Evolutionary conservation across 129 eudicot species (phyloP), one percentile per base, ranked within the genome.

Genomic region (Kitagawia praeruptora): DNA sequence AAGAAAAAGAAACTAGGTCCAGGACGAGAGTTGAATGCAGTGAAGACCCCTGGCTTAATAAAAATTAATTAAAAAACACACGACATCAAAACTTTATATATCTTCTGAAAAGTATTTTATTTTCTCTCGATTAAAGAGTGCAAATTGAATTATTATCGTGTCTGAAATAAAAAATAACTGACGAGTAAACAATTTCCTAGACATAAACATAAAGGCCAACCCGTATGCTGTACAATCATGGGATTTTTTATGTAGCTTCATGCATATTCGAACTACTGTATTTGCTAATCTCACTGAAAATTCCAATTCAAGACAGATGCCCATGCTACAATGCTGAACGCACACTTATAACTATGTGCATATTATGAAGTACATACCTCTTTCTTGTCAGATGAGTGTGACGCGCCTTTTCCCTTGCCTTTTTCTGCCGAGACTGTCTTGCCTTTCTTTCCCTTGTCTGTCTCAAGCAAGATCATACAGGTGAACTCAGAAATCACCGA

Each of bases 401-500:
- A 61, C 0, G 34, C 6, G 16, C 37, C 69, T 61, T 61, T 61
- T 2, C 69, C 69, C 69, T 61, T 61, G 15, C 69, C 69, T 25
- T 61, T 61, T 5, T 67, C 82, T 64, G 89, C 83, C 79, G 86
- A 70, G 56, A 27, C 53, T 41, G 84, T 77, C 15, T 83, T 70
- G 38, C 61, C 85, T 58, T 82, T 81, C 54, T 76, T 87, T 73
- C 76, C 88, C 80, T 79, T 84, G 54, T 83, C 86, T 0, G 41
- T 67, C 89, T 87, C 95, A 49, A 86, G 82, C 85, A 95, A 82
- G 70, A 81, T 71, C 97, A 95, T 95, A 44, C 84, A 87, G 31
- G 98, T 87, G 82, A 87, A 89, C 87, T 92, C 98, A n/a, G 96
- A 87, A 46, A 89, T 80, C 42, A 89, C 75, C 25, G 87, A 84